Percentiles rank a stretch among this genome's conserved stretches.
Conservation (phyloP, 257 asterid species). For the Fraxinus pennsylvanica region DNA sequence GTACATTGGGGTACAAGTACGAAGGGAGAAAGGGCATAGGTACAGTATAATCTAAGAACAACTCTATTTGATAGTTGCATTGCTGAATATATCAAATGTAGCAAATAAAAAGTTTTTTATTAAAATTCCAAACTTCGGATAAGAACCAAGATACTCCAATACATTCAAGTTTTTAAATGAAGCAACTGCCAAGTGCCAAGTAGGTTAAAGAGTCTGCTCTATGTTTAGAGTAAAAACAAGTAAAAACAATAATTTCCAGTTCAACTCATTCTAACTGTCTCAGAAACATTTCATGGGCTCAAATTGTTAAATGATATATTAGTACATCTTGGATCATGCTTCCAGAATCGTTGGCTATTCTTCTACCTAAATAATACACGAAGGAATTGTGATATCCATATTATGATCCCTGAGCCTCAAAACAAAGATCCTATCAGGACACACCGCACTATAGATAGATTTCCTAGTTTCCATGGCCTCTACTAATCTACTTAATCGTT, state of each 20-base stretch:
- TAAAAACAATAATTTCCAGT: not conserved
- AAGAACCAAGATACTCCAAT: not conserved
- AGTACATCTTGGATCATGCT: not conserved
- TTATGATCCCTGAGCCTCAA: not conserved
- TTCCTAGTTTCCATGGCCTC: not conserved
- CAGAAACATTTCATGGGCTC: not conserved
- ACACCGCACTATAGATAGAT: not conserved
- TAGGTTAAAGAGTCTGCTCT: not conserved
- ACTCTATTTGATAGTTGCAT: not conserved
- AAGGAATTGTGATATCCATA: not conserved
- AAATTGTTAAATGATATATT: not conserved
- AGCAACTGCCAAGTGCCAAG: not conserved
- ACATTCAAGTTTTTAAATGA: not conserved
- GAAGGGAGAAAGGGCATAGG: not conserved
- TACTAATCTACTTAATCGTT: not conserved
- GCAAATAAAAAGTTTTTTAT: not conserved
- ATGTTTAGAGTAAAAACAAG: not conserved
- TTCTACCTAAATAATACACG: not conserved
- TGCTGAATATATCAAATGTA: not conserved
- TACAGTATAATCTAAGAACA: not conserved
- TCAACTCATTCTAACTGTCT: not conserved
- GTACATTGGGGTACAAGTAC: not conserved
- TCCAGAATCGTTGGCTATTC: not conserved
- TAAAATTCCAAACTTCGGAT: not conserved
- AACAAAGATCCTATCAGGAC: not conserved